Percentiles rank a stretch among this genome's conserved stretches.
Conservation (phyloP, 148 eudicot species). For the Rheum nobile region DNA sequence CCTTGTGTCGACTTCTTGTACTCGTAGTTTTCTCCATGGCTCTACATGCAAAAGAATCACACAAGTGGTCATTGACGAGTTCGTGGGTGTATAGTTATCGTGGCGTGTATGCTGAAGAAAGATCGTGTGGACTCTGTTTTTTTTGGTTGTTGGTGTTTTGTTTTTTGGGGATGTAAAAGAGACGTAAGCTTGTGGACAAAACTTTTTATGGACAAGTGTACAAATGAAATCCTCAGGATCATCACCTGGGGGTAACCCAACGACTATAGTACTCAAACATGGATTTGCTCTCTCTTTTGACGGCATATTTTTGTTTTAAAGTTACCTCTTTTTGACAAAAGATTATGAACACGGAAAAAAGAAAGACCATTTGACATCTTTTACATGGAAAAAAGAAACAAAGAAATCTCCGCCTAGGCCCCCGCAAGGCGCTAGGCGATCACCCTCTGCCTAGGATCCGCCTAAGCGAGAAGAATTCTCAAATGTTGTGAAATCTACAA, state of each 20-base stretch:
- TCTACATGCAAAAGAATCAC: conserved; percentile 7
- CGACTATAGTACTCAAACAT: background rate
- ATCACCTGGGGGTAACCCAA: background rate
- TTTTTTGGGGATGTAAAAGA: background rate
- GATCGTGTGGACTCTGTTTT: background rate
- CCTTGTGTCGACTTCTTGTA: conserved; percentile 7
- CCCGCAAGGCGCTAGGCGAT: too few species aligned
- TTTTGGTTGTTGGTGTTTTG: background rate
- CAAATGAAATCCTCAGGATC: background rate
- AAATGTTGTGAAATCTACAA: too few species aligned
- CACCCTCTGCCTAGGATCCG: too few species aligned
- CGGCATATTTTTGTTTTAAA: background rate
- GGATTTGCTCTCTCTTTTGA: conserved; percentile 6
- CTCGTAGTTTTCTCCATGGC: conserved; percentile 10
- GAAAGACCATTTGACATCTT: background rate
- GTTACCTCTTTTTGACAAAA: background rate
- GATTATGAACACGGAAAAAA: background rate
- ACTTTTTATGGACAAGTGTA: background rate
- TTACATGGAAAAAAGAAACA: background rate
- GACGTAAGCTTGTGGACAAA: background rate
- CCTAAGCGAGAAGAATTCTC: too few species aligned
- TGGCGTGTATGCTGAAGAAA: background rate
- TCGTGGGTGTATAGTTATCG: background rate
- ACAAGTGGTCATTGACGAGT: background rate
- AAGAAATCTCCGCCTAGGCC: too few species aligned